Conservation (phyloP, 2,329 filamentous ascomycete genomes). For the Claviceps humidiphila region DNA sequence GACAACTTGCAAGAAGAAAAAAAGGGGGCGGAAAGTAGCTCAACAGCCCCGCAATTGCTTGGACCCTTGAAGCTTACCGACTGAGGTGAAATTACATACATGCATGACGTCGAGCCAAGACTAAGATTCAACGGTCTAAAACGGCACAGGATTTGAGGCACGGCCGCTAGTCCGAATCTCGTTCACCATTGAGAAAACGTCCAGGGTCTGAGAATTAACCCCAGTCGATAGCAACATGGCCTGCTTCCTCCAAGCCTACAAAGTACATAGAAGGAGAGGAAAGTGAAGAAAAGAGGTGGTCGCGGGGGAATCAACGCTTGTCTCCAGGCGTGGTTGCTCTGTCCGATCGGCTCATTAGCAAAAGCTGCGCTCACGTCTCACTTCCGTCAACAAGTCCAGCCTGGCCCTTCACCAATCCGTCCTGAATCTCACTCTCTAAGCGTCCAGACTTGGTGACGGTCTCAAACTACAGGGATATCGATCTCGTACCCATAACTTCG, state of each 20-base stretch:
- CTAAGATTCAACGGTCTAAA: not conserved
- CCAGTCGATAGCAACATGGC: not conserved
- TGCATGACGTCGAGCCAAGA: not conserved
- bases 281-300: not conserved
- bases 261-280: not conserved
- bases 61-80: not conserved
- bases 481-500: constrained; percentile 74
- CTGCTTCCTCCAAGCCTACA: not conserved
- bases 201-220: not conserved
- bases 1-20: not conserved
- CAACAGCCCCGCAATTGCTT: not conserved
- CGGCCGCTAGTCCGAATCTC: not conserved
- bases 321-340: not conserved
- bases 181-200: not conserved
- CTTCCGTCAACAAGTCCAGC: not conserved
- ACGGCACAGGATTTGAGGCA: not conserved
- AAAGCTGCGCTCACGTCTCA: constrained; percentile 37
- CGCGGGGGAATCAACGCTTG: too few relatives aligned
- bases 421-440: too few relatives aligned
- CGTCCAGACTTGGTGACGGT: too few relatives aligned
- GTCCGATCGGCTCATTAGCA: not conserved
- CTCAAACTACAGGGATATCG: constrained; percentile 58
- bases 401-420: too few relatives aligned
- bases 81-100: not conserved
- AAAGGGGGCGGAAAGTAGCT: not conserved